Percentiles rank a stretch among this genome's conserved stretches.
phyloP scores from a whole-genome alignment of 2,329 filamentous ascomycete genomes.

The Botrytis tulipae region DNA sequence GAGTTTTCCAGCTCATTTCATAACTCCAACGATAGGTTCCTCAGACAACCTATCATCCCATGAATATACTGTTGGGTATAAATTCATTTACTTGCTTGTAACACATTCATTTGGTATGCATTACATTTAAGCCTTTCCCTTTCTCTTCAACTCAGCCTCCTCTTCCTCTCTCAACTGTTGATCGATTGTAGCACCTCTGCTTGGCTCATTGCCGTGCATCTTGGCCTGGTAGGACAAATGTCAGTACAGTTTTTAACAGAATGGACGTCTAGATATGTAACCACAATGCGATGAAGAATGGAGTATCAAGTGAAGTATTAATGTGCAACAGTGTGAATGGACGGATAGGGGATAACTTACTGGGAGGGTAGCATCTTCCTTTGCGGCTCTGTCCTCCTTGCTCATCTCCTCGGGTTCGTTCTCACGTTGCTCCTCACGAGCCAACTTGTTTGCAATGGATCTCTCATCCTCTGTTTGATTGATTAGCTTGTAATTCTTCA shows the following conservation, averaged over 20 bases:
- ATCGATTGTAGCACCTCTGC: conserved; percentile 69
- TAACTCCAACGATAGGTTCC: neutral
- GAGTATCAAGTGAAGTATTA: neutral
- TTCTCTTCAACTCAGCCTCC: conserved; percentile 62
- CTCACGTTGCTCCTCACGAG: conserved; percentile 52
- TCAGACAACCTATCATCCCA: neutral
- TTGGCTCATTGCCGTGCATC: conserved; percentile 71
- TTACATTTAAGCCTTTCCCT: conserved; percentile 42
- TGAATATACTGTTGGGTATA: conserved; percentile 3
- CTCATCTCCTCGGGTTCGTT: conserved; percentile 46
- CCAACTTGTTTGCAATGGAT: conserved; percentile 69
- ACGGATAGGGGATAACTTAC: conserved; percentile 41
- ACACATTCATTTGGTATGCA: neutral
- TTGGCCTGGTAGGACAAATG: conserved; percentile 48
- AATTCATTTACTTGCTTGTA: conserved; percentile 4
- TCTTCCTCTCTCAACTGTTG: conserved; percentile 67
- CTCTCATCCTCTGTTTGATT: conserved; percentile 61
- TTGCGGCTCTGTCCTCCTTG: conserved; percentile 32
- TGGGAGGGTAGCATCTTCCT: conserved; percentile 56
- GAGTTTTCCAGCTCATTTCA: neutral
- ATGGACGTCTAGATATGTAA: too few species aligned
- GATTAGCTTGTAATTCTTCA: conserved; percentile 22
- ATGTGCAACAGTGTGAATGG: neutral
- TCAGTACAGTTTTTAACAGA: neutral
- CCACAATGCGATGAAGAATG: neutral